Percentiles rank a stretch among this genome's conserved stretches.
These are phyloP conservation scores for Fusarium paranaense DNA, from an alignment of 2,329 filamentous ascomycete species.

Conservation along the genomic window DNA sequence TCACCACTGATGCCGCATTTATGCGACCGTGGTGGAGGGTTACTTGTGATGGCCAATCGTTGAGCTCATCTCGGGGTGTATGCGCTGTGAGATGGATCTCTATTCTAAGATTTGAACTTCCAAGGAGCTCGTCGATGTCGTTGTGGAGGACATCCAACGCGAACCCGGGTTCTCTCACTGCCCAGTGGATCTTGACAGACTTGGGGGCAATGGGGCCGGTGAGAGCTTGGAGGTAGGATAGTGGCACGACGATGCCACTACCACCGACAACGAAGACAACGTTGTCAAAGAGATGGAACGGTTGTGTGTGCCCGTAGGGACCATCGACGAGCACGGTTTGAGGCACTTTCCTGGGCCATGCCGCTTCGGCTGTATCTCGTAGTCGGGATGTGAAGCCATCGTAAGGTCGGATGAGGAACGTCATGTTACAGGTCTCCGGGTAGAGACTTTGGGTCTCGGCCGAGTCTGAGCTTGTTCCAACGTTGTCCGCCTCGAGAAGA, in stretches of 20 bases:
- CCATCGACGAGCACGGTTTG: slow-evolving; percentile 57
- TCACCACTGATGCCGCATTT: slow-evolving; percentile 49
- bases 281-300: slow-evolving; percentile 52
- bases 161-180: slow-evolving; percentile 55
- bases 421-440: slow-evolving; percentile 42
- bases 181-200: slow-evolving; percentile 55
- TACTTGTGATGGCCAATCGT: slow-evolving; percentile 32
- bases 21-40: slow-evolving; percentile 46
- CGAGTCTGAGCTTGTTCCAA: neutral
- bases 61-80: slow-evolving; percentile 4
- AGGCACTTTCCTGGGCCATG: slow-evolving; percentile 39
- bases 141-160: slow-evolving; percentile 49
- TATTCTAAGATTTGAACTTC: slow-evolving; percentile 47
- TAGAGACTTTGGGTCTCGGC: neutral
- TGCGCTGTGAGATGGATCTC: slow-evolving; percentile 52
- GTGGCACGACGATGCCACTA: slow-evolving; percentile 57
- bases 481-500: slow-evolving; percentile 42
- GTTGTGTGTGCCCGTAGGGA: slow-evolving; percentile 56
- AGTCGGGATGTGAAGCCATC: slow-evolving; percentile 57
- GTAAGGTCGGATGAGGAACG: slow-evolving; percentile 60
- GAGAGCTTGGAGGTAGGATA: slow-evolving; percentile 53
- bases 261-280: slow-evolving; percentile 59
- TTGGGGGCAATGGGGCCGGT: slow-evolving; percentile 25
- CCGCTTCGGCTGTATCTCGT: slow-evolving; percentile 43
- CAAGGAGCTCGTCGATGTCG: slow-evolving; percentile 48